A percentile compares a stretch with the other conserved stretches of the same genome.
phyloP scores from a whole-genome alignment of 768 basidiomycete genomes.

The Suillus brevipes region DNA sequence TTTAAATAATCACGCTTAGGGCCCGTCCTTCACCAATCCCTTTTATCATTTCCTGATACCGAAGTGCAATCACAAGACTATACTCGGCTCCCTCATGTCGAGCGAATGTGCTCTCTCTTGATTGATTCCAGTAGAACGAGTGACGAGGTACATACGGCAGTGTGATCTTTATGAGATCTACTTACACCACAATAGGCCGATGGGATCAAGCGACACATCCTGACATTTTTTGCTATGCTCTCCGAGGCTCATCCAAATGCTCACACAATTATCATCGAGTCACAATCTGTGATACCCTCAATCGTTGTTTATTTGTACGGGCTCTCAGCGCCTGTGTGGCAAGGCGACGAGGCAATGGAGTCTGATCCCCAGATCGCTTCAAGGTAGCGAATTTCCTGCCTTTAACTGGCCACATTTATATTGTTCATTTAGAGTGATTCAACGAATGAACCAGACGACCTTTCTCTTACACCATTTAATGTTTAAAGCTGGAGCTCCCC shows the following conservation, averaged over 20 bases:
- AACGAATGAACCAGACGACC: slow-evolving; percentile 51
- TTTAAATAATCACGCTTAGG: slow-evolving; percentile 35
- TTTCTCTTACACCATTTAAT: slow-evolving; percentile 67
- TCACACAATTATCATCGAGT: slow-evolving; percentile 41
- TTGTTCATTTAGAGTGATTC: slow-evolving; percentile 45
- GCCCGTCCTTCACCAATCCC: slow-evolving; percentile 38
- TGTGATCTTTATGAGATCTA: background rate
- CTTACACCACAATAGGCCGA: slow-evolving; percentile 32
- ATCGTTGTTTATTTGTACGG: slow-evolving; percentile 56
- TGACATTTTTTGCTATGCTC: slow-evolving; percentile 43
- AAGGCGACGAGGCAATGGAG: slow-evolving; percentile 52
- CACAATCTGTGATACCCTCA: slow-evolving; percentile 62
- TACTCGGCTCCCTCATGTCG: slow-evolving; percentile 44
- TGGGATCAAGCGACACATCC: slow-evolving; percentile 35
- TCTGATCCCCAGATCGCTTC: slow-evolving; percentile 32
- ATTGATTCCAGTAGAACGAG: slow-evolving; percentile 42
- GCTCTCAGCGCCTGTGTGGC: slow-evolving; percentile 62
- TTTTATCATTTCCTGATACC: slow-evolving; percentile 40
- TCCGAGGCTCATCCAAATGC: slow-evolving; percentile 41
- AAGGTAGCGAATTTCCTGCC: slow-evolving; percentile 19
- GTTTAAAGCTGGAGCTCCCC: slow-evolving; percentile 44
- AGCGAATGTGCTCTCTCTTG: slow-evolving; percentile 49
- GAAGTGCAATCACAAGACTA: slow-evolving; percentile 26
- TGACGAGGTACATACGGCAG: slow-evolving; percentile 39
- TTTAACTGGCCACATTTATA: background rate